A percentile compares a stretch with the other conserved stretches of the same genome.
Evolutionary conservation across 306 rosid genomes (phyloP).

Genomic region (Ormosia semicastrata): DNA sequence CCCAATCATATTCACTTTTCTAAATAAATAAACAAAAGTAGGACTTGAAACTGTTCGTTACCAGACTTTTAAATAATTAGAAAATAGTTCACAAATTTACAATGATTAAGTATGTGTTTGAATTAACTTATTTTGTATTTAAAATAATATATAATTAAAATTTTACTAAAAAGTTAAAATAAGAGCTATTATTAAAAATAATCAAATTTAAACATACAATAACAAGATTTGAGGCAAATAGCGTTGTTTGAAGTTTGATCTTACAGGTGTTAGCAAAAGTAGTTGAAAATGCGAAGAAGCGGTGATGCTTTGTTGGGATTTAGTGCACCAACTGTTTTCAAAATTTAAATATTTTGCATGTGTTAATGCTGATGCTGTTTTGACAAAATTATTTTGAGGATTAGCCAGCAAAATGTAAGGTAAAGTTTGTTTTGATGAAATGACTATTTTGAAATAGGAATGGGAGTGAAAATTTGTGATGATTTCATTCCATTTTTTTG

Average conservation of each 20-base stretch:
- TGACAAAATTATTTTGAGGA: not conserved
- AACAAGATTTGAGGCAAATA: not conserved
- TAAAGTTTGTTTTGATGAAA: too few species aligned
- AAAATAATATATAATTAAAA: not conserved
- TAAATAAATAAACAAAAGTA: too few species aligned
- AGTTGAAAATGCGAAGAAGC: not conserved
- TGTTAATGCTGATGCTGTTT: conserved; percentile 15
- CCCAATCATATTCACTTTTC: too few species aligned
- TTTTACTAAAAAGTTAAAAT: too few species aligned
- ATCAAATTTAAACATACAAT: too few species aligned
- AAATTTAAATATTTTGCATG: not conserved
- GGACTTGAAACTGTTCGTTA: too few species aligned
- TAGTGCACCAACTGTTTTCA: not conserved
- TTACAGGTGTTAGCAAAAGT: not conserved
- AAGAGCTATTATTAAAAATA: not conserved
- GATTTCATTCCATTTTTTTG: too few species aligned
- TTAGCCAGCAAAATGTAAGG: not conserved
- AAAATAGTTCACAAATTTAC: not conserved
- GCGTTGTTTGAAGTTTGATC: not conserved
- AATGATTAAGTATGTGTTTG: not conserved
- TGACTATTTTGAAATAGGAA: too few species aligned
- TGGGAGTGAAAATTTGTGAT: too few species aligned
- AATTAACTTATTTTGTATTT: too few species aligned
- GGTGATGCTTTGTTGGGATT: not conserved
- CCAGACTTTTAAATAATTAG: not conserved